Percentiles rank a stretch among this genome's conserved stretches.
Evolutionary conservation across 1,284 basidiomycete genomes (phyloP).

Genomic region (Phylloboletellus chloephorus): DNA sequence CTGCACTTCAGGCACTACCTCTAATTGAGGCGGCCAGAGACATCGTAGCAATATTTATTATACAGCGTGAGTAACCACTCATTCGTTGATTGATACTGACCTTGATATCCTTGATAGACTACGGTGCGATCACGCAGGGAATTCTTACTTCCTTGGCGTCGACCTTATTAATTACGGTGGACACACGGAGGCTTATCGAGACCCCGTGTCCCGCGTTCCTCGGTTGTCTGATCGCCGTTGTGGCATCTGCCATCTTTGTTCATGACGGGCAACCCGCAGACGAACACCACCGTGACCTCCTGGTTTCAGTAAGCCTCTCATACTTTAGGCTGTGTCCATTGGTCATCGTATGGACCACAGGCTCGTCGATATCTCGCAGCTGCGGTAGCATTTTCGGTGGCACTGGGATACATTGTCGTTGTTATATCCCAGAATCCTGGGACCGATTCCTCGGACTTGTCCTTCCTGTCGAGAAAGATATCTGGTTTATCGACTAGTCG

Average conservation of each 20-base stretch:
- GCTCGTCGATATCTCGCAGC: conserved; percentile 6
- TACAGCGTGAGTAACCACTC: conserved; percentile 18
- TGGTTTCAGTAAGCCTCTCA: conserved; percentile 12
- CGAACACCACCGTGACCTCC: conserved; percentile 9
- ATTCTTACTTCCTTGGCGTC: conserved; percentile 13
- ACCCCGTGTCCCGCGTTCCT: conserved; percentile 2
- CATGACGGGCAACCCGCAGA: not conserved
- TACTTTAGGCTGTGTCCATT: not conserved
- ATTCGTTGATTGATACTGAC: not conserved
- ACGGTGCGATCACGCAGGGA: conserved; percentile 15
- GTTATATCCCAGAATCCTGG: conserved; percentile 3
- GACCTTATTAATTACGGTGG: conserved; percentile 2
- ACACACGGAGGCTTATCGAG: not conserved
- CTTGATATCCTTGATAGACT: conserved; percentile 13
- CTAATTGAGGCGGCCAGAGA: conserved; percentile 16
- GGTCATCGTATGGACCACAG: conserved; percentile 4
- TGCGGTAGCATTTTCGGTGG: conserved; percentile 6
- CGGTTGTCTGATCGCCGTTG: conserved; percentile 7
- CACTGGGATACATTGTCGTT: conserved; percentile 9
- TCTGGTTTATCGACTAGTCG: conserved; percentile 2
- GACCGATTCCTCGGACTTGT: conserved; percentile 1
- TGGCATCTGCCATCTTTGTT: conserved; percentile 6
- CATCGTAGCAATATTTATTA: conserved; percentile 14
- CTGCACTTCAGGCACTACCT: conserved; percentile 6
- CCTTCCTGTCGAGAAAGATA: not conserved